Base-by-base conservation (phyloP, 2,329 filamentous ascomycete species). In the Pseudogymnoascus sp. region DNA sequence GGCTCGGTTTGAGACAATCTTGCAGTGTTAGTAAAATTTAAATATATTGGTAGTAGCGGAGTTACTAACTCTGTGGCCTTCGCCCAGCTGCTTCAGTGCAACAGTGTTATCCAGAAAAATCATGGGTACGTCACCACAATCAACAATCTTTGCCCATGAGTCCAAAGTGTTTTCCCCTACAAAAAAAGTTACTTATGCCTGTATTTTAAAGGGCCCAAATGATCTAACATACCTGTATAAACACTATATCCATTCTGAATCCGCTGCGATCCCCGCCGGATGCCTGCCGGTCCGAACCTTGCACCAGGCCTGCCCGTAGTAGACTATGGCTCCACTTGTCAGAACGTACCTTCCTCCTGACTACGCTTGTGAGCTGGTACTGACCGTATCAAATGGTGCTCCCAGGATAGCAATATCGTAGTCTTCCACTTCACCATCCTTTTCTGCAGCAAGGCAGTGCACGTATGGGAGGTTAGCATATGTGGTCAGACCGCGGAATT, bases 341-440 rank as follows among this genome's bases (percentile, higher is more conserved):
- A 38, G 39, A 30, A 30, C 47, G 16, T 8, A 30, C 14, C n/a
- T 16, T 18, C 22, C 47, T 12, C n/a, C n/a, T 2, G 9, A 14
- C 18, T 16, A 54, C 25, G 12, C 8, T 54, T 11, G n/a, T 6
- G 16, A 18, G 16, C 18, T n/a, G 25, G 6, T 36, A 61, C 65
- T 62, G 57, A 74, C 77, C 0, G 78, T 81, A 65, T 81, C 79
- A 62, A 81, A 80, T 0, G 79, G 79, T 3, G 79, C 79, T 4
- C 79, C 79, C 6, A 81, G 64, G 59, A 81, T 73, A 14, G 78
- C 79, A 61, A 74, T 64, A 36, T 64, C 63, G 57, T 63, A 64
- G 8, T 25, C 47, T 12, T 36, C 63, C 6, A 20, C 12, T 18
- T 43, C 38, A 3, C 8, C 12, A 6, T 57, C 20, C 14, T 36